These are phyloP conservation scores for Juglanconis oblonga DNA, from an alignment of 2,329 filamentous ascomycete genomes.

Conservation along the genomic window DNA sequence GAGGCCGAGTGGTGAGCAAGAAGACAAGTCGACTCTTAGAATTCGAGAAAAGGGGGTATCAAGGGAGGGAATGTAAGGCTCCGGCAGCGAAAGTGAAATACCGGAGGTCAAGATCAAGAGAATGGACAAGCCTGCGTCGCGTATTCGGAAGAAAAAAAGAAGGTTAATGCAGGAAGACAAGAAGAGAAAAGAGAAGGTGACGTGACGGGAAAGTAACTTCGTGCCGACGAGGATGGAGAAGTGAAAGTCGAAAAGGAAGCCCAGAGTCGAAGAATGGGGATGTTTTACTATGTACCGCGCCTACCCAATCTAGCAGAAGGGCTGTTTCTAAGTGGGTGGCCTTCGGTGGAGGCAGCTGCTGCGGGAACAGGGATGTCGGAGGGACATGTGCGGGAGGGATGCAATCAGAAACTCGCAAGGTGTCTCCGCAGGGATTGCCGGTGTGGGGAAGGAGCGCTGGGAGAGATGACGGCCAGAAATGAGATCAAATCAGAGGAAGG, in stretches of 20 bases:
- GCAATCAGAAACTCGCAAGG: neutral
- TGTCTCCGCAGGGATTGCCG: neutral
- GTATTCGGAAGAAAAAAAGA: neutral
- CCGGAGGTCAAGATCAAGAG: neutral
- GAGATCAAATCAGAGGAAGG: neutral
- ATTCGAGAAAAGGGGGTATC: neutral
- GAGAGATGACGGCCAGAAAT: neutral
- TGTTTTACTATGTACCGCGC: constrained; percentile 1
- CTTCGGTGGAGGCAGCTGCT: neutral
- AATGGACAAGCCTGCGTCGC: neutral
- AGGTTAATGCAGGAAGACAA: neutral
- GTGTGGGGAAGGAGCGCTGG: neutral
- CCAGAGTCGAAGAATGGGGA: constrained; percentile 9
- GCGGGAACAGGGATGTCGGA: neutral
- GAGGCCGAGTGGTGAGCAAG: neutral
- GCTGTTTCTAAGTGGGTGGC: neutral
- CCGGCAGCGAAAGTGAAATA: neutral
- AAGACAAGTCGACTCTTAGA: neutral
- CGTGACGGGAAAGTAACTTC: neutral
- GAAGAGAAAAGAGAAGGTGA: constrained; percentile 12
- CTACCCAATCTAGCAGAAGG: constrained; percentile 8
- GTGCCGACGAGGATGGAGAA: neutral
- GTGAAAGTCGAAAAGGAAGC: neutral
- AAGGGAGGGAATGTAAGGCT: neutral
- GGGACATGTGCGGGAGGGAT: neutral